Evolutionary conservation across 352 stramenopile genomes (phyloP).

Genomic region (Globisporangium nodosum): DNA sequence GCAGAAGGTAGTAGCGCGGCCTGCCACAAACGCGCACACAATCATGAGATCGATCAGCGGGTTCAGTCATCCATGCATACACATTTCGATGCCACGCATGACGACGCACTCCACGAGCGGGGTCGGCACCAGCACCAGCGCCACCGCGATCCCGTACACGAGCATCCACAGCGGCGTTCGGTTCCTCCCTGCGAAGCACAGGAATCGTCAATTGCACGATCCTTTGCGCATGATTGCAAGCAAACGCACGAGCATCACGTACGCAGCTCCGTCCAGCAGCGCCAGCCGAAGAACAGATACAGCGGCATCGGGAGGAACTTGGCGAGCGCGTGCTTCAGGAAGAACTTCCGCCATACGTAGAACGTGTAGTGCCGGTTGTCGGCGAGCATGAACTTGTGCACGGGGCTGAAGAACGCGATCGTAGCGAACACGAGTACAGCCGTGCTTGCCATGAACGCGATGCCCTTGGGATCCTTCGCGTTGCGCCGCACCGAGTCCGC

Average conservation of each 20-base stretch:
- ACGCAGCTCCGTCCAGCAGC: slow-evolving; percentile 62
- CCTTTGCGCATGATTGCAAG: not conserved
- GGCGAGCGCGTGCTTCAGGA: slow-evolving; percentile 58
- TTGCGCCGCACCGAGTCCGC: slow-evolving; percentile 27
- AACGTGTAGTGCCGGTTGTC: slow-evolving; percentile 93
- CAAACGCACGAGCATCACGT: slow-evolving; percentile 11
- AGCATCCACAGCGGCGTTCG: slow-evolving; percentile 71
- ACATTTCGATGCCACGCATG: not conserved
- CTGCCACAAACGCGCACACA: slow-evolving; percentile 18
- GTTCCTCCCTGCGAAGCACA: slow-evolving; percentile 27
- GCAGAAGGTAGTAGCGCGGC: slow-evolving; percentile 77
- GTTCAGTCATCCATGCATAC: not conserved
- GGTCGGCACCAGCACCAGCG: slow-evolving; percentile 81
- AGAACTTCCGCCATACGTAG: slow-evolving; percentile 89
- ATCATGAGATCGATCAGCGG: not conserved
- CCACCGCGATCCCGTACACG: slow-evolving; percentile 63
- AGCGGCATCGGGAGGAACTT: slow-evolving; percentile 58
- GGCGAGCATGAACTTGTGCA: slow-evolving; percentile 89
- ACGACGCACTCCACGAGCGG: slow-evolving; percentile 82
- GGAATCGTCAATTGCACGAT: not conserved
- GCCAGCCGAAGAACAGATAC: slow-evolving; percentile 67
- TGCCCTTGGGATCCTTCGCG: slow-evolving; percentile 21
- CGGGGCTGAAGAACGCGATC: slow-evolving; percentile 64
- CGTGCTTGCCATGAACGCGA: slow-evolving; percentile 25
- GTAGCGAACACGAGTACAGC: slow-evolving; percentile 20